A percentile compares a stretch with the other conserved stretches of the same genome.
These are phyloP conservation scores for Ascochyta clinopodiicola DNA, from an alignment of 2,329 filamentous ascomycete species.

Conservation along the genomic window DNA sequence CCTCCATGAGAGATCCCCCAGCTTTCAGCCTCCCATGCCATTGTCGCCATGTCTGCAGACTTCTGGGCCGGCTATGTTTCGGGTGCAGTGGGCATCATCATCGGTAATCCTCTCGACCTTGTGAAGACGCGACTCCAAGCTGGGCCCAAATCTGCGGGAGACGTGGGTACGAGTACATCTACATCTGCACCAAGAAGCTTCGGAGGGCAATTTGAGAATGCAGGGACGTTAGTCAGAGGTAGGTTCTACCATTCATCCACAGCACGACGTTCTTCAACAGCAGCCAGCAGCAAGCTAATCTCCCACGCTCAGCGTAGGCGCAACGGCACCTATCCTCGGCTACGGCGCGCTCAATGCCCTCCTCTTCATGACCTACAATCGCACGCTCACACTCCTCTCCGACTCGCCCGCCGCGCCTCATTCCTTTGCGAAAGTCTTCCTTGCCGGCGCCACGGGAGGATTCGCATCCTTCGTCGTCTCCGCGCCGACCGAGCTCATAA, in stretches of 20 bases:
- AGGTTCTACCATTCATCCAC: not conserved
- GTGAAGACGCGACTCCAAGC: constrained; percentile 84
- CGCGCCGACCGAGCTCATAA: constrained; percentile 88
- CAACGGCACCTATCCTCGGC: constrained; percentile 83
- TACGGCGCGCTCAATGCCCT: constrained; percentile 92
- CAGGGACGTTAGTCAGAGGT: constrained; percentile 48
- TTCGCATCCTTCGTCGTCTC: constrained; percentile 86
- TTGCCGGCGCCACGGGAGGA: constrained; percentile 81
- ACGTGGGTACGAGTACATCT: constrained; percentile 21
- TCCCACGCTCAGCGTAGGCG: constrained; percentile 58
- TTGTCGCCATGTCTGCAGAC: constrained; percentile 74
- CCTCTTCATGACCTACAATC: constrained; percentile 90
- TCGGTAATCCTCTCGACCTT: constrained; percentile 85
- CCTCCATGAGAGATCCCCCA: constrained; percentile 16
- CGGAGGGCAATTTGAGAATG: constrained; percentile 45
- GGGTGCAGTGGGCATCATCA: constrained; percentile 82
- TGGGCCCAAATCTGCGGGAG: constrained; percentile 38
- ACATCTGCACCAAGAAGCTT: constrained; percentile 26
- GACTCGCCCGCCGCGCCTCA: constrained; percentile 31
- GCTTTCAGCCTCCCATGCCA: constrained; percentile 6
- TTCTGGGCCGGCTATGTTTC: constrained; percentile 94
- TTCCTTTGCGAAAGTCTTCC: constrained; percentile 72
- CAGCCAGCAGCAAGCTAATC: constrained; percentile 6
- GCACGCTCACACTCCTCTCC: constrained; percentile 69
- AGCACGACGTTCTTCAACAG: not conserved